phyloP scores from a whole-genome alignment of 176 grass and related monocot species.

The Rhynchospora breviuscula region DNA sequence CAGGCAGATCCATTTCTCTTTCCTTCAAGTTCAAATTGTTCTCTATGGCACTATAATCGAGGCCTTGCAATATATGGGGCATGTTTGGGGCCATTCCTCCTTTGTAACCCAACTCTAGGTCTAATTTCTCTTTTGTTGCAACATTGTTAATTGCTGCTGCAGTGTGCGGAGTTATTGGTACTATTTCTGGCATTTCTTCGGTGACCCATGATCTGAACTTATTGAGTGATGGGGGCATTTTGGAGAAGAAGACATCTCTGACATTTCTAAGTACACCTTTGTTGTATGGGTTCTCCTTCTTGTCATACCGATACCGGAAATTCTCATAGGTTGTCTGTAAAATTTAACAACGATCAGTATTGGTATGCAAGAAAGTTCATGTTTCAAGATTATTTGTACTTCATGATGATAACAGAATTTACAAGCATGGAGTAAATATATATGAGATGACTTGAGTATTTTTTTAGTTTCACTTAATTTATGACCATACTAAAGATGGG shows the following conservation, averaged over 20 bases:
- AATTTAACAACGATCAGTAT: not conserved
- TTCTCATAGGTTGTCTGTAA: slow-evolving; percentile 95
- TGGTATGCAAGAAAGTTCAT: not conserved
- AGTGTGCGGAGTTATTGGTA: slow-evolving; percentile 14
- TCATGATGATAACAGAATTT: not conserved
- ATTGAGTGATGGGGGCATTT: slow-evolving; percentile 67
- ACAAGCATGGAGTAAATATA: not conserved
- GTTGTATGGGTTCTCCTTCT: slow-evolving; percentile 91
- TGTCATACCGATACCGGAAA: slow-evolving; percentile 87
- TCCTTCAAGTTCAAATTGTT: slow-evolving; percentile 48
- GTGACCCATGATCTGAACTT: slow-evolving; percentile 61
- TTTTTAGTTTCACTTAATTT: not conserved
- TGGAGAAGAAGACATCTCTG: slow-evolving; percentile 52
- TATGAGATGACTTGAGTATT: not conserved
- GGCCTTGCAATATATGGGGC: slow-evolving; percentile 34
- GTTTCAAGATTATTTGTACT: not conserved
- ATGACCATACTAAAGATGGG: not conserved
- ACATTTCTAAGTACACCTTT: slow-evolving; percentile 50
- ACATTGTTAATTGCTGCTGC: slow-evolving; percentile 27
- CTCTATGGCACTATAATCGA: slow-evolving; percentile 46
- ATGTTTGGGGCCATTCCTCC: slow-evolving; percentile 16
- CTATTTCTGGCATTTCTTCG: not conserved
- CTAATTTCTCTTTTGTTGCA: slow-evolving; percentile 26
- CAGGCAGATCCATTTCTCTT: slow-evolving; percentile 29
- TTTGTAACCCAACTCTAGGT: slow-evolving; percentile 53